phyloP scores from a whole-genome alignment of 2,329 filamentous ascomycete genomes.

The Mollisia scopiformis region DNA sequence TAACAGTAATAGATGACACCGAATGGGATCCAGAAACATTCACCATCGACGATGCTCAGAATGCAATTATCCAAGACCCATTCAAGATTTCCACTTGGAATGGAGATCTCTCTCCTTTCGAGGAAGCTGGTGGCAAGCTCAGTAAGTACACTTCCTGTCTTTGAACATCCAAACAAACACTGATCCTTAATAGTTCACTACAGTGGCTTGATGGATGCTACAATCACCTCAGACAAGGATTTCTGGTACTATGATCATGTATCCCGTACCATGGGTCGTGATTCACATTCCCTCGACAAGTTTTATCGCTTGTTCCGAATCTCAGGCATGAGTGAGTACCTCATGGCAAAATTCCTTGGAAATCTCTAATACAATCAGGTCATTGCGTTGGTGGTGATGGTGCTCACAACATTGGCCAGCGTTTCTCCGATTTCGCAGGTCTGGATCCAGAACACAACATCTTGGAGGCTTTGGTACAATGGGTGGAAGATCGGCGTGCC shows the following conservation, averaged over 20 bases:
- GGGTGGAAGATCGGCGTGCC: conserved; percentile 46
- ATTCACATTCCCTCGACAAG: conserved; percentile 40
- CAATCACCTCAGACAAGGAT: conserved; percentile 47
- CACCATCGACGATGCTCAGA: conserved; percentile 39
- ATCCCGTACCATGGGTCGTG: conserved; percentile 42
- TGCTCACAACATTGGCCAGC: conserved; percentile 40
- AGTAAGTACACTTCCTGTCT: conserved; percentile 13
- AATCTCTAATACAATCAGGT: conserved; percentile 50
- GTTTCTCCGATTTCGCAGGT: conserved; percentile 25
- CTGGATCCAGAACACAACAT: conserved; percentile 46
- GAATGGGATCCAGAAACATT: conserved; percentile 43
- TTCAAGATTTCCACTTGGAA: conserved; percentile 29
- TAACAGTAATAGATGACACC: conserved; percentile 21
- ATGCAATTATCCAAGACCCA: conserved; percentile 24
- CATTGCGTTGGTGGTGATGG: conserved; percentile 54
- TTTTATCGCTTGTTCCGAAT: conserved; percentile 56
- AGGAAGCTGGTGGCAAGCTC: conserved; percentile 27
- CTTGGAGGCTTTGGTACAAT: conserved; percentile 48
- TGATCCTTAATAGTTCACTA: conserved; percentile 16
- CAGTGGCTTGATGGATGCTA: conserved; percentile 26
- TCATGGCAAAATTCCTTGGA: conserved; percentile 43
- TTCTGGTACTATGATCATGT: conserved; percentile 47
- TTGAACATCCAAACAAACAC: background rate
- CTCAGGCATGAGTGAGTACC: conserved; percentile 47
- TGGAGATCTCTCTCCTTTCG: conserved; percentile 27